Evolutionary conservation across 1,284 basidiomycete genomes (phyloP), one percentile per base, ranked within the genome.

Genomic region (Cutaneotrichosporon sp.): DNA sequence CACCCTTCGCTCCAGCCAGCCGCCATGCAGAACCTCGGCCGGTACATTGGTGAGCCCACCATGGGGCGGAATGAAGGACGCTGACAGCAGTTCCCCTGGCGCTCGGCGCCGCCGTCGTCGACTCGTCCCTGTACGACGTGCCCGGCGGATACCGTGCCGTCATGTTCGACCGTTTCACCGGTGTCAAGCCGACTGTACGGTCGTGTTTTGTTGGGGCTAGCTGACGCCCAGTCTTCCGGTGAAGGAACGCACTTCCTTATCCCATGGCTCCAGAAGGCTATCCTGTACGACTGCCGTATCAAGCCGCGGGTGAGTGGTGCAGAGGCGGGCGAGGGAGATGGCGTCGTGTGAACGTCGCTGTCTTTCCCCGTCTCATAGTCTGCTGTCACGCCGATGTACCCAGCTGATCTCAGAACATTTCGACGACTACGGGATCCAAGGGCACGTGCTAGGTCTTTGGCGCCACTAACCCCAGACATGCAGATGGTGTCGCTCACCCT

Each of bases 121-220:
- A 91, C 67, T 80, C 88, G 42, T 87, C 89, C 56, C 79, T 94
- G 58, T 96, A 94, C 72, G 91, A 96, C 80, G 91, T 94, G 58
- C 67, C 75, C 15, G 90, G 90, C 68, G 92, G 93, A 43, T 92
- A 87, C 77, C 82, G 89, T 52, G 94, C 96, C 23, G 94, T 98
- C 65, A 92, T 98, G 85, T 98, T 98, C 76, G 94, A 98, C 77
- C 83, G 94, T 67, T 98, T 98, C 76, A 83, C 86, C 52, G 96
- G 96, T 75, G 93, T 97, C 45, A 85, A 85, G 76, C 80, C 85
- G 62, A 77, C 81, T 77, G 89, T 86, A 61, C 60, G 78, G 65
- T 21, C n/a, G 15, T 10, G 20, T 10, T 37, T 18, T 15, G 41
- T 36, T 14, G 18, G 33, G 36, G 7, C n/a, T 15, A 35, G 39